Evolutionary conservation across 768 basidiomycete genomes (phyloP).

Genomic region (Boletus eberwhitei): DNA sequence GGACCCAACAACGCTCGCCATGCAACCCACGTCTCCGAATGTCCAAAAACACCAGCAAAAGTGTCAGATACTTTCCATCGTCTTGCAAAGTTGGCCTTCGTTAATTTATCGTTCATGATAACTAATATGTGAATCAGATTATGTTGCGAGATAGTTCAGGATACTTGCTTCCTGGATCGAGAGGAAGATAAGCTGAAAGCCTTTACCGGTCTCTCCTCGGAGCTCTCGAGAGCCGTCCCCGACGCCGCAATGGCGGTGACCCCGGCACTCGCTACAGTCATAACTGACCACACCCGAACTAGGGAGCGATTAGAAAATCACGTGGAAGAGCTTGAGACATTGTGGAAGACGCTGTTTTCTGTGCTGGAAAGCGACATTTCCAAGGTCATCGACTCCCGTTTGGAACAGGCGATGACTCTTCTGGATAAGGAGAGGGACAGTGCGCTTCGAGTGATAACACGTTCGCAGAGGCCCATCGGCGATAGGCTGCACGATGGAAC

Average conservation of each 20-base stretch:
- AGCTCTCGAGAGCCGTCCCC: slow-evolving; percentile 43
- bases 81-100: slow-evolving; percentile 33
- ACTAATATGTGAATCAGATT: slow-evolving; percentile 34
- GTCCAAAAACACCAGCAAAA: slow-evolving; percentile 6
- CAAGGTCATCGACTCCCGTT: slow-evolving; percentile 32
- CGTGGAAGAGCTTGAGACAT: slow-evolving; percentile 36
- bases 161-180: slow-evolving; percentile 39
- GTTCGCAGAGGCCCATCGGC: slow-evolving; percentile 13
- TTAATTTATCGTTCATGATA: slow-evolving; percentile 4
- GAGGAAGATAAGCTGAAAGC: slow-evolving; percentile 48
- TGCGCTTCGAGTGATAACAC: slow-evolving; percentile 18
- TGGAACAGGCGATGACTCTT: slow-evolving; percentile 33
- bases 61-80: slow-evolving; percentile 36
- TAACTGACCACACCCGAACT: slow-evolving; percentile 40
- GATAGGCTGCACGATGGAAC: slow-evolving; percentile 7
- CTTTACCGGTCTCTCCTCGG: slow-evolving; percentile 47
- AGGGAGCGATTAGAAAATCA: slow-evolving; percentile 41
- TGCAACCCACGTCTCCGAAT: slow-evolving; percentile 1
- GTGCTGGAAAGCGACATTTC: slow-evolving; percentile 40
- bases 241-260: slow-evolving; percentile 41
- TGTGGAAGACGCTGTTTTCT: slow-evolving; percentile 49
- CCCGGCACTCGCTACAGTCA: slow-evolving; percentile 45
- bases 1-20: slow-evolving; percentile 5
- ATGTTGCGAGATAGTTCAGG: slow-evolving; percentile 43
- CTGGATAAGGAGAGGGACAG: slow-evolving; percentile 32